A percentile compares a stretch with the other conserved stretches of the same genome.
Conservation (phyloP, 2,329 filamentous ascomycete species). For the Cercospora beticola region DNA sequence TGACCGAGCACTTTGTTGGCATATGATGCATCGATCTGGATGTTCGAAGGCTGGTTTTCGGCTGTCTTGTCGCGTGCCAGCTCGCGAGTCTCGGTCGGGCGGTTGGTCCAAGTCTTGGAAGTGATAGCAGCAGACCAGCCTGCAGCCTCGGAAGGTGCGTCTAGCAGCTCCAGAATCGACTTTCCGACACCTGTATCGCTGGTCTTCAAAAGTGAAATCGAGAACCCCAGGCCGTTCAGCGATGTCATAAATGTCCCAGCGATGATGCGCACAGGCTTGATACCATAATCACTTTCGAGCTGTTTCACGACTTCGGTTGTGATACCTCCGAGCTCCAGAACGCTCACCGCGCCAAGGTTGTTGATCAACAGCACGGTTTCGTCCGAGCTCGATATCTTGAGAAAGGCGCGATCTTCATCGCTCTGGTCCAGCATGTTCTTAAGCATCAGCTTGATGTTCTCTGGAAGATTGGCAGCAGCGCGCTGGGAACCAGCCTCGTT, state of each 20-base stretch:
- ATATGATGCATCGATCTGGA: conserved; percentile 53
- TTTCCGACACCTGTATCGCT: conserved; percentile 60
- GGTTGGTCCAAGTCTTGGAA: conserved; percentile 57
- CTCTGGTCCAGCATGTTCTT: conserved; percentile 60
- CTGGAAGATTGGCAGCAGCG: conserved; percentile 44
- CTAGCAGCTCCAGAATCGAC: conserved; percentile 66
- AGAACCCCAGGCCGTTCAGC: conserved; percentile 70
- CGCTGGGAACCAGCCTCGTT: conserved; percentile 53
- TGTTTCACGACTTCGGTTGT: conserved; percentile 65
- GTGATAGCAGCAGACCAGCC: conserved; percentile 65
- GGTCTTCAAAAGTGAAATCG: conserved; percentile 64
- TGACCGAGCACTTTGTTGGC: conserved; percentile 55
- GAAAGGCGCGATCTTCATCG: conserved; percentile 70
- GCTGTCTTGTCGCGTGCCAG: conserved; percentile 38
- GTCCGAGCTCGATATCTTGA: conserved; percentile 60
- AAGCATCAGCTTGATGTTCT: conserved; percentile 60
- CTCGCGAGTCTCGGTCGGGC: conserved; percentile 42
- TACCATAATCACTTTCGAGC: conserved; percentile 57
- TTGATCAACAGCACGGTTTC: conserved; percentile 70
- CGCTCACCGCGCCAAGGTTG: conserved; percentile 72
- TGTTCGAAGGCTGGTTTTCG: conserved; percentile 53
- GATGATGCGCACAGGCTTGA: conserved; percentile 62
- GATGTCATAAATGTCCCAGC: conserved; percentile 71
- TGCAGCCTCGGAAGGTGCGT: conserved; percentile 65
- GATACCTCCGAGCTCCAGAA: conserved; percentile 70